Evolutionary conservation across 495 filamentous ascomycete species (phyloP).

Genomic region (Margaritispora aquatica): DNA sequence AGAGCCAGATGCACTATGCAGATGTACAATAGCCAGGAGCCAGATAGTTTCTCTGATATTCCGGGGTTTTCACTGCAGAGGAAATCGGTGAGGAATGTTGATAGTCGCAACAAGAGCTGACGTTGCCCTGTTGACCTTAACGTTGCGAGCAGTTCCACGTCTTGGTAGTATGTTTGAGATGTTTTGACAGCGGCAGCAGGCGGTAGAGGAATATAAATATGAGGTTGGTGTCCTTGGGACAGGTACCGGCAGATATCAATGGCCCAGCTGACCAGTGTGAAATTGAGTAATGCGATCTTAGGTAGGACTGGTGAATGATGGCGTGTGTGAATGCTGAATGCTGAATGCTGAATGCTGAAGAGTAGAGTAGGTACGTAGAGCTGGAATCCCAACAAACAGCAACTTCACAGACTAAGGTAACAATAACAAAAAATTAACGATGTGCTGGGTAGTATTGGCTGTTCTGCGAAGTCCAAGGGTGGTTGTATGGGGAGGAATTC

Average conservation of each 20-base stretch:
- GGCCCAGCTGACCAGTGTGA: no score
- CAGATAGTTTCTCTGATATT: no score
- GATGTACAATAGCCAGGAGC: neutral
- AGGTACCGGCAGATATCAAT: no score
- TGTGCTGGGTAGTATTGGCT: neutral
- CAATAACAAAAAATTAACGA: neutral
- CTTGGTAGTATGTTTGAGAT: neutral
- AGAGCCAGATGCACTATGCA: no score
- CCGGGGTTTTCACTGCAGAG: no score
- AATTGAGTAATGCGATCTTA: no score
- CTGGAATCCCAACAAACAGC: neutral
- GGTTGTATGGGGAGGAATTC: neutral
- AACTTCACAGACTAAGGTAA: neutral
- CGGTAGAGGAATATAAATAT: neutral
- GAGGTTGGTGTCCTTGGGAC: neutral
- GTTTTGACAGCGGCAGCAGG: neutral
- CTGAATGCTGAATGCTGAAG: no score
- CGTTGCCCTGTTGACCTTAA: neutral
- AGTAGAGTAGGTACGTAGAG: neutral
- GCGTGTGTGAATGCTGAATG: no score
- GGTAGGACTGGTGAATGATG: no score
- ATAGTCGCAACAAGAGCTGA: neutral
- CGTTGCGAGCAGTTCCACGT: neutral
- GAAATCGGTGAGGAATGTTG: neutral
- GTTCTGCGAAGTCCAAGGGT: neutral